These are phyloP conservation scores for Onygena corvina DNA, from an alignment of 2,329 filamentous ascomycete genomes.

Conservation along the genomic window DNA sequence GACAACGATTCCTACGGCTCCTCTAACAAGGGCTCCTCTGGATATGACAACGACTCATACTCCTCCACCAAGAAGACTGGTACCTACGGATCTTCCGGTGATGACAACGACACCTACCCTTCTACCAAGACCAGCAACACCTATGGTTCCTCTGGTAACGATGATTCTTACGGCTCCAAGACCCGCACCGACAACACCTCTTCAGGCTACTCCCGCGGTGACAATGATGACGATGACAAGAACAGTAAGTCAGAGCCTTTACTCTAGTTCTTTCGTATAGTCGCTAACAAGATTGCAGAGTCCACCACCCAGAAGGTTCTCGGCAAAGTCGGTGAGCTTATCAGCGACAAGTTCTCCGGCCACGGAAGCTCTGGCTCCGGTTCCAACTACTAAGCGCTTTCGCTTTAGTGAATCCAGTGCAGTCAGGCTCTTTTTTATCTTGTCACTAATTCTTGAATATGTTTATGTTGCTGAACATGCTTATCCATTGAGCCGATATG, in stretches of 20 bases:
- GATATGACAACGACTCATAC: not conserved
- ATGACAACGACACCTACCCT: no score
- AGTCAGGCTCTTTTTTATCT: not conserved
- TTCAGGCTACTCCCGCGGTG: conserved; percentile 5
- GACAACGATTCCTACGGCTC: not conserved
- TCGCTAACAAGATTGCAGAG: not conserved
- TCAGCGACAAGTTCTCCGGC: conserved; percentile 9
- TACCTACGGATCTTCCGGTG: conserved; percentile 6
- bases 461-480: no score
- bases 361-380: not conserved
- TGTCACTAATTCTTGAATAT: not conserved
- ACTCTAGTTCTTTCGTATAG: not conserved
- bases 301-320: conserved; percentile 9
- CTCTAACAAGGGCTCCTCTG: not conserved
- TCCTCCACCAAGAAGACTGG: not conserved
- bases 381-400: conserved; percentile 3
- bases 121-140: no score
- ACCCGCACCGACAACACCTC: conserved; percentile 2
- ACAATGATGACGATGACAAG: conserved; percentile 8
- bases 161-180: not conserved
- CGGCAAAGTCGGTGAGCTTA: conserved; percentile 10
- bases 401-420: not conserved
- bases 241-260: conserved; percentile 6
- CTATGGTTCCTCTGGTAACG: conserved; percentile 8
- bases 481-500: no score